Evolutionary conservation across 2,329 filamentous ascomycete species (phyloP).

Genomic region (Coleophoma crateriformis): DNA sequence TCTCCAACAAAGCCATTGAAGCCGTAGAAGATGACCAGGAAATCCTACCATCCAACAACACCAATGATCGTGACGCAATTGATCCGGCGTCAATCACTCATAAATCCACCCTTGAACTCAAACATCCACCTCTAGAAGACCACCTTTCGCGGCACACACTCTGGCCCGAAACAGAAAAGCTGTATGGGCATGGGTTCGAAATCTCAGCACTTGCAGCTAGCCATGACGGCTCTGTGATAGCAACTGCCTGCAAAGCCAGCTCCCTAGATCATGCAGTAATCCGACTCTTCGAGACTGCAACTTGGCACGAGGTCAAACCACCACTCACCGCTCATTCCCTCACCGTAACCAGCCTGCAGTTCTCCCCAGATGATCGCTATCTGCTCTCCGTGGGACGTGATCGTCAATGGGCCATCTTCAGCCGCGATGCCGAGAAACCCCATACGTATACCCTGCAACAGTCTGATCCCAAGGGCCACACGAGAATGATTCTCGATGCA

Average conservation of each 20-base stretch:
- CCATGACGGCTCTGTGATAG: constrained; percentile 69
- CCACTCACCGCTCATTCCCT: constrained; percentile 79
- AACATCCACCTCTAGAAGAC: constrained; percentile 82
- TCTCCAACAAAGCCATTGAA: constrained; percentile 91
- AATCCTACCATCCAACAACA: constrained; percentile 31
- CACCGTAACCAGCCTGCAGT: constrained; percentile 77
- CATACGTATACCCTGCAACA: constrained; percentile 50
- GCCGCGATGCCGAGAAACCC: constrained; percentile 35
- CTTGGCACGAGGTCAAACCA: constrained; percentile 84
- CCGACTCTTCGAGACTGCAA: constrained; percentile 77
- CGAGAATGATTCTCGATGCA: constrained; percentile 85
- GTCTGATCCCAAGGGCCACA: constrained; percentile 77
- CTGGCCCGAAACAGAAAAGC: constrained; percentile 93
- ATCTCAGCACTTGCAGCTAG: constrained; percentile 81
- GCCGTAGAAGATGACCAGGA: constrained; percentile 44
- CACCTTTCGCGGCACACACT: constrained; percentile 83
- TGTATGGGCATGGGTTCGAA: constrained; percentile 97
- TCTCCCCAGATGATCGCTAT: constrained; percentile 67
- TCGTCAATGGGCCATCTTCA: constrained; percentile 83
- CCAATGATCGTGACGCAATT: constrained; percentile 46
- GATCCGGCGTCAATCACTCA: constrained; percentile 51
- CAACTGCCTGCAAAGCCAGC: constrained; percentile 89
- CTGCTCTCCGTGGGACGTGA: constrained; percentile 89
- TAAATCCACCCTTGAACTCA: constrained; percentile 57
- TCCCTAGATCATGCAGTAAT: constrained; percentile 93